Percentiles rank a stretch among this genome's conserved stretches.
These are phyloP conservation scores for Starmerella geochares DNA, from an alignment of 805 yeast species.

Conservation along the genomic window DNA sequence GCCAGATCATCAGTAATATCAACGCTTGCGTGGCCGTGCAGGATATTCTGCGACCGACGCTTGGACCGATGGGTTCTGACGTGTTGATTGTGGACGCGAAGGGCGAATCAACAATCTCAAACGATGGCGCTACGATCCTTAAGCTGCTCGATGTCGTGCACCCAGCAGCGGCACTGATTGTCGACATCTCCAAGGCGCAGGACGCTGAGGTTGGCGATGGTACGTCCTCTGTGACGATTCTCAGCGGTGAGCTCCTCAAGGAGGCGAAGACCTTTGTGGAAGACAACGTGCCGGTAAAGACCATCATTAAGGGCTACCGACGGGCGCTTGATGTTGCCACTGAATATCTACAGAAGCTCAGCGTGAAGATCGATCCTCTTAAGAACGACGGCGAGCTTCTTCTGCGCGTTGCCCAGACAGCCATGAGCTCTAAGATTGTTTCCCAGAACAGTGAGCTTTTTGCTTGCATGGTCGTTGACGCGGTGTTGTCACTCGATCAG, in stretches of 20 bases:
- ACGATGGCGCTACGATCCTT: constrained; percentile 95
- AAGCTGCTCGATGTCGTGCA: constrained; percentile 89
- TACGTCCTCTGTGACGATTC: constrained; percentile 88
- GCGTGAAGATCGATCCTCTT: constrained; percentile 55
- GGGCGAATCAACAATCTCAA: constrained; percentile 88
- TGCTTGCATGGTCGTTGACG: constrained; percentile 93
- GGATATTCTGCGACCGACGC: constrained; percentile 85
- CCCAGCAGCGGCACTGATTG: constrained; percentile 94
- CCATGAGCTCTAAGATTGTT: constrained; percentile 92
- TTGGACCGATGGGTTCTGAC: constrained; percentile 97
- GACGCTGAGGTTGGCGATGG: constrained; percentile 99
- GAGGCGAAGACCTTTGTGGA: constrained; percentile 86
- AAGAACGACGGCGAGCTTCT: constrained; percentile 61
- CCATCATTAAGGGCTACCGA: constrained; percentile 78
- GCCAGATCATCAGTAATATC: constrained; percentile 88
- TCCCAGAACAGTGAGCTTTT: constrained; percentile 79
- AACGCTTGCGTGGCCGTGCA: constrained; percentile 96
- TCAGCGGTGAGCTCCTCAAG: constrained; percentile 81
- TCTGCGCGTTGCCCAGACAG: constrained; percentile 90
- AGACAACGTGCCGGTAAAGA: constrained; percentile 89
- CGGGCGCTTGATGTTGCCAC: constrained; percentile 72
- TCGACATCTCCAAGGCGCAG: constrained; percentile 89
- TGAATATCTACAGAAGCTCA: constrained; percentile 58
- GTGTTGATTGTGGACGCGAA: constrained; percentile 73
- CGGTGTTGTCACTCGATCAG: constrained; percentile 78